Evolutionary conservation across 345 rosid species (phyloP).

Genomic region (Melaleuca alternifolia): DNA sequence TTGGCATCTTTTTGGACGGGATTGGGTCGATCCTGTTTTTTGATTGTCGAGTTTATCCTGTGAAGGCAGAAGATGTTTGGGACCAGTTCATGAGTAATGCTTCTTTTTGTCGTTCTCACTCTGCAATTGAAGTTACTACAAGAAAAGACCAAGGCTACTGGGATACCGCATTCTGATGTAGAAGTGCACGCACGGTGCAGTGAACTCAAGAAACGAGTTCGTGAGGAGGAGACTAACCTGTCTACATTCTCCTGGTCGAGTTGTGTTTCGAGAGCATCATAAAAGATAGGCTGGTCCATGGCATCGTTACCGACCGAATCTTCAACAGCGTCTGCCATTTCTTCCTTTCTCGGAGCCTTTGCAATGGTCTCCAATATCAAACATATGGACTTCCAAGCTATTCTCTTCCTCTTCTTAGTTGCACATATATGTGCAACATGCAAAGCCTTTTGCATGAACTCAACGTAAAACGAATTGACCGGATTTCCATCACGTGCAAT

Average conservation of each 20-base stretch:
- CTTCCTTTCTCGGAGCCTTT: neutral
- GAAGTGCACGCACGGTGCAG: neutral
- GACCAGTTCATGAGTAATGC: neutral
- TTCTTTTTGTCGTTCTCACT: neutral
- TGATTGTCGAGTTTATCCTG: neutral
- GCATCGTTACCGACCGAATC: neutral
- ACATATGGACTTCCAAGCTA: rapidly evolving
- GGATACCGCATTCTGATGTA: neutral
- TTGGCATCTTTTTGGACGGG: neutral
- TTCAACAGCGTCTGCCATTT: no score
- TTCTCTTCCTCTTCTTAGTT: rapidly evolving
- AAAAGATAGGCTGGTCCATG: neutral
- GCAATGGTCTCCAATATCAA: rapidly evolving
- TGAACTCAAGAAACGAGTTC: neutral
- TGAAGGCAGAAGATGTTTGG: neutral
- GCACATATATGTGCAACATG: neutral
- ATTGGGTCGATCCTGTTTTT: neutral
- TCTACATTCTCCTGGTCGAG: neutral
- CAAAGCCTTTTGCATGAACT: neutral
- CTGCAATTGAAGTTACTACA: neutral
- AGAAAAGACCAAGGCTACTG: neutral
- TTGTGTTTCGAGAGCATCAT: neutral
- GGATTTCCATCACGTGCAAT: rapidly evolving
- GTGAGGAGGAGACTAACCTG: neutral
- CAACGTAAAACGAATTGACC: no score